Base-by-base conservation (phyloP, 805 yeast species). In the Saccharomycopsis olivae region DNA sequence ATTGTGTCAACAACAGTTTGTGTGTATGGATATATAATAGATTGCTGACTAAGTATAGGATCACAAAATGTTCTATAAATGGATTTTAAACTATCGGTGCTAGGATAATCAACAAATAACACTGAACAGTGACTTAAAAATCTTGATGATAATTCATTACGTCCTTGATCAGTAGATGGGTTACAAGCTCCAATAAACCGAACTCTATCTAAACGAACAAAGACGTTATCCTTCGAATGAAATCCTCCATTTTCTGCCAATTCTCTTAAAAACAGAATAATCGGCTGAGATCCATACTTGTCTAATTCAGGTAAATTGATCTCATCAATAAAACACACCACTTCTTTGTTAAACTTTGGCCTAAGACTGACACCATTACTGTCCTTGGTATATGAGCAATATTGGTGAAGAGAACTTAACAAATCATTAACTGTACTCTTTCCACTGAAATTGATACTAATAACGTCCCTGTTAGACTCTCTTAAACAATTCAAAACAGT, bases 171-270 rank as follows among this genome's bases (percentile, higher is more conserved):
- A 1, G 77, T 66, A 0, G 95, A 78, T 1, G 96, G 92, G 52
- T 89, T 89, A 56, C 97, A 89, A 0, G 97, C 96, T 6, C 94
- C 96, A n/a, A 87, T 92, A 59, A 89, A 68, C 52, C 82, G 94
- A 20, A 89, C 65, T 34, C 76, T 68, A 14, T 66, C 61, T 6
- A 86, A 44, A 0, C 61, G 47, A 1, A 88, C 74, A 95, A 96
- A 89, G 19, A 66, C 65, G 35, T 66, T 64, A 21, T 72, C 73
- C 9, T 58, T 51, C 0, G 67, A 57, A 92, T 95, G 86, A 53
- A 86, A 89, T 0, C 96, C 96, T 1, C 62, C 56, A 16, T 69
- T 69, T 48, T 81, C 89, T 5, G 84, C 61, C 52, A 89, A 52
- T 50, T 84, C 89, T 33, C 96, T 70, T 43, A 89, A 52, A 30